A percentile compares a stretch with the other conserved stretches of the same genome.
Conservation (phyloP, 257 asterid genomes). For the Thymus mandschuricus region DNA sequence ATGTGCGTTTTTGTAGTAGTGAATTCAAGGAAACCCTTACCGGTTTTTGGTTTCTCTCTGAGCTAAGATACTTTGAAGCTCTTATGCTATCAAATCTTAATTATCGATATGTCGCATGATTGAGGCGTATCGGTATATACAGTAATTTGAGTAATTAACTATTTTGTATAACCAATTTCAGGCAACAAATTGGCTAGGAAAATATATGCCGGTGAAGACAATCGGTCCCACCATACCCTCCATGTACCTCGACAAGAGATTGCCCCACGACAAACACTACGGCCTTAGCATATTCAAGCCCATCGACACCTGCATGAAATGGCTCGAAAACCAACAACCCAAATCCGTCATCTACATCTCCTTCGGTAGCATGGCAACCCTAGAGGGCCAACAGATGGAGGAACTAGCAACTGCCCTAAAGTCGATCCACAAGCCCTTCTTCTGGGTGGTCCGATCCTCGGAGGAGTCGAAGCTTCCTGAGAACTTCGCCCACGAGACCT, state of each 20-base stretch:
- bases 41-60: too few relatives aligned
- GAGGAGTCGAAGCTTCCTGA: slow-evolving; percentile 35
- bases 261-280: slow-evolving; percentile 28
- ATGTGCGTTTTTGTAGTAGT: too few relatives aligned
- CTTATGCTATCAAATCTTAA: too few relatives aligned
- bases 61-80: too few relatives aligned
- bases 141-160: background rate
- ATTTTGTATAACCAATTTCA: background rate
- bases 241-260: slow-evolving; percentile 34
- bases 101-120: too few relatives aligned
- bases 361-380: slow-evolving; percentile 35
- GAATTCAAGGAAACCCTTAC: too few relatives aligned
- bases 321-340: slow-evolving; percentile 21
- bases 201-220: slow-evolving; percentile 19
- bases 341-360: slow-evolving; percentile 36
- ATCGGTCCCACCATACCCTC: slow-evolving; percentile 41
- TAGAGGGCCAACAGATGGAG: slow-evolving; percentile 29
- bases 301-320: slow-evolving; percentile 21
- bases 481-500: slow-evolving; percentile 8
- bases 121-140: too few relatives aligned
- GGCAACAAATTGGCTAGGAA: slow-evolving; percentile 35
- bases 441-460: slow-evolving; percentile 40
- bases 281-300: slow-evolving; percentile 34
- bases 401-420: slow-evolving; percentile 31
- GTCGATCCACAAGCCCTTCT: slow-evolving; percentile 19